Evolutionary conservation across 116 monocot genomes (phyloP).

Genomic region (Papilionanthe hybrid): DNA sequence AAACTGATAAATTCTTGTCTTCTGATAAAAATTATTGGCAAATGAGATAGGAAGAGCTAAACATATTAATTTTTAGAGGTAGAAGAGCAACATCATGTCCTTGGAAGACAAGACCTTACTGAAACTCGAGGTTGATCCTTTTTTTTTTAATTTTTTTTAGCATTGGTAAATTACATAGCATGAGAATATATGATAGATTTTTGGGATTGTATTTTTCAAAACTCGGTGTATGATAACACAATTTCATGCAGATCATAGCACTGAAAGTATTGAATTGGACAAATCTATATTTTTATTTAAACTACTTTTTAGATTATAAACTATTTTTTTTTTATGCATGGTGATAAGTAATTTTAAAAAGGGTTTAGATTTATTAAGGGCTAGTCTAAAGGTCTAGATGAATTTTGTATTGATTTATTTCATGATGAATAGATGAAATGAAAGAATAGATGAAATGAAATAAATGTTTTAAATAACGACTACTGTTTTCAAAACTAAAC

Average conservation of each 20-base stretch:
- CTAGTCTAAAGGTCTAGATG: not conserved
- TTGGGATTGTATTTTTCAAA: not conserved
- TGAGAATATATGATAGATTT: not conserved
- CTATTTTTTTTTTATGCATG: not conserved
- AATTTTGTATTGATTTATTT: not conserved
- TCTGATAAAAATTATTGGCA: not conserved
- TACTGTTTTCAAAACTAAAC: too few relatives aligned
- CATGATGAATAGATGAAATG: not conserved
- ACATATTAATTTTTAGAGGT: not conserved
- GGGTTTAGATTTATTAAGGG: not conserved
- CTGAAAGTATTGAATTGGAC: not conserved
- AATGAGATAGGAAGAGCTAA: not conserved
- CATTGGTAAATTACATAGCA: not conserved
- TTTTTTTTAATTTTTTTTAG: not conserved
- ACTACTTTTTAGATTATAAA: not conserved
- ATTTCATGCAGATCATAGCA: not conserved
- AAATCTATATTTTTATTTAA: not conserved
- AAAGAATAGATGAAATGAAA: not conserved
- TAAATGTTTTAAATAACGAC: too few relatives aligned
- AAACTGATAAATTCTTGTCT: not conserved
- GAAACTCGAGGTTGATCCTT: not conserved
- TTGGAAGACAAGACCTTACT: not conserved
- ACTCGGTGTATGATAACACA: not conserved
- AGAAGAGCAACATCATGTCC: not conserved
- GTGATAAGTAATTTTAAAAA: not conserved